Evolutionary conservation across 352 stramenopile genomes (phyloP).

Genomic region (Phytophthora citrophthora): DNA sequence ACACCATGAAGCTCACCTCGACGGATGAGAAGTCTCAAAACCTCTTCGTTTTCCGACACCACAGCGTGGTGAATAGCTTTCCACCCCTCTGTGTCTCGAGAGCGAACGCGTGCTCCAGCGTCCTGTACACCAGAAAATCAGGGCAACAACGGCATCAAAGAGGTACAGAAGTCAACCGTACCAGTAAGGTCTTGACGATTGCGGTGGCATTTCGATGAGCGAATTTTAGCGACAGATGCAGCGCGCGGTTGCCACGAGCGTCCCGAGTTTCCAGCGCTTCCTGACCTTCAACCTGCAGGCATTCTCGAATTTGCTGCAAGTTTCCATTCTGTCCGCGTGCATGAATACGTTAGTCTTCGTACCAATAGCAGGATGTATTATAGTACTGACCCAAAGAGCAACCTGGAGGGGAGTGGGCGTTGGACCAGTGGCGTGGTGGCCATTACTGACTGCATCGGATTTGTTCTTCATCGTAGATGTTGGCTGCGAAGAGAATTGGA

Average conservation of each 20-base stretch:
- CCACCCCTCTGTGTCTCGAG: slow-evolving; percentile 62
- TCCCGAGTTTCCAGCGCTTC: slow-evolving; percentile 59
- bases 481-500: slow-evolving; percentile 9
- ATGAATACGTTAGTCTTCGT: neutral
- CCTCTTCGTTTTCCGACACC: slow-evolving; percentile 64
- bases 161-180: slow-evolving; percentile 14
- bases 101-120: slow-evolving; percentile 66
- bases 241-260: slow-evolving; percentile 58
- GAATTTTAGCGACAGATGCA: slow-evolving; percentile 77
- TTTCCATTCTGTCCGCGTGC: slow-evolving; percentile 56
- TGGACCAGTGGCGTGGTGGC: neutral
- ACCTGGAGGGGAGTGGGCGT: slow-evolving; percentile 57
- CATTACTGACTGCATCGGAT: slow-evolving; percentile 4
- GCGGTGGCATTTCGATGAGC: slow-evolving; percentile 56
- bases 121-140: slow-evolving; percentile 31
- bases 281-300: slow-evolving; percentile 25
- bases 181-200: slow-evolving; percentile 65
- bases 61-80: slow-evolving; percentile 73
- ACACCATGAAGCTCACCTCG: slow-evolving; percentile 28
- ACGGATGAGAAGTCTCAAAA: slow-evolving; percentile 59
- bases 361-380: neutral
- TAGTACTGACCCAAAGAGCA: slow-evolving; percentile 56
- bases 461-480: slow-evolving; percentile 19
- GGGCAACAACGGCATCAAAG: neutral
- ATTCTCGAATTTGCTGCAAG: slow-evolving; percentile 55